Evolutionary conservation across 2,329 filamentous ascomycete species (phyloP).

Genomic region (Metarhizium humberi): DNA sequence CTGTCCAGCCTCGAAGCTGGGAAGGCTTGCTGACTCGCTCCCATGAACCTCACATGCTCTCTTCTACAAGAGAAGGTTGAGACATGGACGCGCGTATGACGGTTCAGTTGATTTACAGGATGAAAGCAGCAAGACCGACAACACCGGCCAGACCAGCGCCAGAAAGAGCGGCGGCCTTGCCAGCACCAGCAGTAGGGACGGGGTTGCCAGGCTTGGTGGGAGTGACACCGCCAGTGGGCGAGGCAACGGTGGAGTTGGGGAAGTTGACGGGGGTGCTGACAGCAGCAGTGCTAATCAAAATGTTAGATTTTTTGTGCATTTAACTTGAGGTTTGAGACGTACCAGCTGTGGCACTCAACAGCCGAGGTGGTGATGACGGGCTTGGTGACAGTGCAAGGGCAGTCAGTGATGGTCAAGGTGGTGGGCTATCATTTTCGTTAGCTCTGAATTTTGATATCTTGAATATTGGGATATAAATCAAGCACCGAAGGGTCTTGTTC

Average conservation of each 20-base stretch:
- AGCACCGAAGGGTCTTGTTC: not conserved
- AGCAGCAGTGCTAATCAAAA: conserved; percentile 11
- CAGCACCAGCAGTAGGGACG: conserved; percentile 44
- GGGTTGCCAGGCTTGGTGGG: conserved; percentile 23
- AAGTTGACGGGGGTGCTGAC: conserved; percentile 10
- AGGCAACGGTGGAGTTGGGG: conserved; percentile 7
- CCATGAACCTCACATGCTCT: conserved; percentile 25
- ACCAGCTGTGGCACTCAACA: conserved; percentile 47
- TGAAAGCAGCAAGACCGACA: conserved; percentile 48
- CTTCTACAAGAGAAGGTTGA: conserved; percentile 30
- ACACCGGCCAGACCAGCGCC: conserved; percentile 52
- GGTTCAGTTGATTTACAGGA: conserved; percentile 42
- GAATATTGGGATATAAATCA: not conserved
- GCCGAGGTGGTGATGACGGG: conserved; percentile 43
- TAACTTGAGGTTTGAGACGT: conserved; percentile 15
- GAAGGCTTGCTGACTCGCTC: conserved; percentile 15
- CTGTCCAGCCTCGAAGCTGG: conserved; percentile 28
- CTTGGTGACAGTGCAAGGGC: conserved; percentile 59
- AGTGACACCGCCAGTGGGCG: conserved; percentile 3
- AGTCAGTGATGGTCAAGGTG: conserved; percentile 62
- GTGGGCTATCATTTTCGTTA: conserved; percentile 36
- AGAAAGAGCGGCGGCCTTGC: conserved; percentile 46
- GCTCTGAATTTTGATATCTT: not conserved
- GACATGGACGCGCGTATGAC: conserved; percentile 23
- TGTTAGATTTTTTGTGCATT: conserved; percentile 18